A percentile compares a stretch with the other conserved stretches of the same genome.
Evolutionary conservation across 257 asterid species (phyloP).

Genomic region (Rubia yunnanensis): DNA sequence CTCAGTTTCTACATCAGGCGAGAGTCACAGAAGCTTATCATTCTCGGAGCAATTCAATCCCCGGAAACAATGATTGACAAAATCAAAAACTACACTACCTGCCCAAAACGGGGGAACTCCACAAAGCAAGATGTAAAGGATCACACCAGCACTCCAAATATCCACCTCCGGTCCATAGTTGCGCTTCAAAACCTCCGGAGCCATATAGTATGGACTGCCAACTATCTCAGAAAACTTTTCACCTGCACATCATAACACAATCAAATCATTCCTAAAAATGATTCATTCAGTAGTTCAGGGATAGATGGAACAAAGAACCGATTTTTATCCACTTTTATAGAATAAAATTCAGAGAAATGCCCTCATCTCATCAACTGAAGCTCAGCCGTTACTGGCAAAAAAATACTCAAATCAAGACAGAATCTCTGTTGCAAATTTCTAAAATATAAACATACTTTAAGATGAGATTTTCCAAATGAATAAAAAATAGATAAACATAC

Average conservation of each 20-base stretch:
- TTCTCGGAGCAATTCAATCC: neutral
- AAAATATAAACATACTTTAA: neutral
- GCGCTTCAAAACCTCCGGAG: constrained; percentile 85
- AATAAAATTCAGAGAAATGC: neutral
- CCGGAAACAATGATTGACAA: neutral
- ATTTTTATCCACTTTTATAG: neutral
- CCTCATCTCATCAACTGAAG: neutral
- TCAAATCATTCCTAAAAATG: neutral
- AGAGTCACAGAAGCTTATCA: constrained; percentile 10
- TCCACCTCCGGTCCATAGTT: constrained; percentile 87
- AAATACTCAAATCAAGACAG: neutral
- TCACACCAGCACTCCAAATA: constrained; percentile 94
- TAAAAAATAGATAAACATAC: constrained; percentile 12
- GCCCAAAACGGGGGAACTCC: constrained; percentile 99
- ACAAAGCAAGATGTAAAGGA: constrained; percentile 81
- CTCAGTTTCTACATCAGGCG: constrained; percentile 55
- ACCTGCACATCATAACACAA: constrained; percentile 23
- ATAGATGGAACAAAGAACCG: neutral
- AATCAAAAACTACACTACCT: constrained; percentile 31
- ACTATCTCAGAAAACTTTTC: constrained; percentile 80
- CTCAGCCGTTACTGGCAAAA: neutral
- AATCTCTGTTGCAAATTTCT: neutral
- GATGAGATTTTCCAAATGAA: neutral
- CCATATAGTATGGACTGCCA: constrained; percentile 95
- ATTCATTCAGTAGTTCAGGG: neutral